Percentiles rank a stretch among this genome's conserved stretches.
Evolutionary conservation across 2,329 filamentous ascomycete species (phyloP).

Genomic region (Fusarium robinianum): DNA sequence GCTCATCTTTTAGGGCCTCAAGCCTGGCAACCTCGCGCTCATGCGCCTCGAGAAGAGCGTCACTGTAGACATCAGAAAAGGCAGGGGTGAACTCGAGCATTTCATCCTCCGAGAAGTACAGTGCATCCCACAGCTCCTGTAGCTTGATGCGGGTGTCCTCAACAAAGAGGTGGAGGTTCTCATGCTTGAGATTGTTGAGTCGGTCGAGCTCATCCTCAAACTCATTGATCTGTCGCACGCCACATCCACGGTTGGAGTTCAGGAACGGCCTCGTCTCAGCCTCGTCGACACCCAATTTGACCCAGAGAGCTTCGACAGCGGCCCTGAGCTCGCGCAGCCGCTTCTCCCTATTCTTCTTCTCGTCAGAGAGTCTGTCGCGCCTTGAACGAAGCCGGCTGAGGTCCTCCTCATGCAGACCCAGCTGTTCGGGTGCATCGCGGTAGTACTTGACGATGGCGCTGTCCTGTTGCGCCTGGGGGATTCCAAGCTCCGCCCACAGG

Average conservation of each 20-base stretch:
- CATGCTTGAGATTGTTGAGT: constrained; percentile 88
- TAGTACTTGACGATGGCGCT: constrained; percentile 84
- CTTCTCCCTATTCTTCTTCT: constrained; percentile 85
- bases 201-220: constrained; percentile 88
- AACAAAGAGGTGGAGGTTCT: constrained; percentile 94
- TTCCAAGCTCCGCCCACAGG: constrained; percentile 94
- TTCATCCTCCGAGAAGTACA: constrained; percentile 97
- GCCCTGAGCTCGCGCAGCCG: constrained; percentile 73
- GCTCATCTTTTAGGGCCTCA: constrained; percentile 82
- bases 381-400: constrained; percentile 71
- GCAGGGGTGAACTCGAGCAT: constrained; percentile 98
- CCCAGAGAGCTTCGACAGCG: constrained; percentile 87
- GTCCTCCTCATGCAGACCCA: constrained; percentile 90
- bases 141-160: constrained; percentile 90
- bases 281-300: constrained; percentile 82
- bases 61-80: constrained; percentile 96
- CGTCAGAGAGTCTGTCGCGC: constrained; percentile 81
- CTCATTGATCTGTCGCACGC: constrained; percentile 90
- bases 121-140: constrained; percentile 90
- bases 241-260: constrained; percentile 85
- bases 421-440: constrained; percentile 87
- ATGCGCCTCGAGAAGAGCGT: constrained; percentile 91
- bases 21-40: constrained; percentile 87
- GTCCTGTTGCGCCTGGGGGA: constrained; percentile 91
- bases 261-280: constrained; percentile 83